Conservation (phyloP, 345 rosid genomes). For the Turritis glabra region DNA sequence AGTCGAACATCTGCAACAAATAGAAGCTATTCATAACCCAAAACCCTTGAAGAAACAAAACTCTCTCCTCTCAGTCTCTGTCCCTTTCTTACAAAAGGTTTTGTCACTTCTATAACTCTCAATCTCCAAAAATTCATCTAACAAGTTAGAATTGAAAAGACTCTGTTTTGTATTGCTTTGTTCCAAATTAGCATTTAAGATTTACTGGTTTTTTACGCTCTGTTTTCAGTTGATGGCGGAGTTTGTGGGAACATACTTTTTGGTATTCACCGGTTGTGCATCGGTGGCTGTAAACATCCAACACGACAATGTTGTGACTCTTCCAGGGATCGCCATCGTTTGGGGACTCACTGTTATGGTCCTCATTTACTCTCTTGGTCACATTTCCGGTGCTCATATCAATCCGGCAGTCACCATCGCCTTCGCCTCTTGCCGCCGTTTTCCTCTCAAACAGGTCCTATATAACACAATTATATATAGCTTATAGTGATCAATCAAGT, state of each 20-base stretch:
- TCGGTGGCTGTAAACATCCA: slow-evolving; percentile 68
- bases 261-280: slow-evolving; percentile 85
- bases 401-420: slow-evolving; percentile 96
- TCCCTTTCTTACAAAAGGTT: slow-evolving; percentile 81
- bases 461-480: not conserved
- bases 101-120: slow-evolving; percentile 2
- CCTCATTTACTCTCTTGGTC: slow-evolving; percentile 76
- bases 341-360: slow-evolving; percentile 92
- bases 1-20: slow-evolving; percentile 23
- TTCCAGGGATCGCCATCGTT: slow-evolving; percentile 67
- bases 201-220: not conserved
- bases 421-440: slow-evolving; percentile 77
- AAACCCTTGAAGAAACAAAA: slow-evolving; percentile 41
- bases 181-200: no score
- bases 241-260: slow-evolving; percentile 70
- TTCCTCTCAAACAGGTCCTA: slow-evolving; percentile 72
- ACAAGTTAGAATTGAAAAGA: not conserved
- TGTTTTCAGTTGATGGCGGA: slow-evolving; percentile 67
- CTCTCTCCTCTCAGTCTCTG: slow-evolving; percentile 46
- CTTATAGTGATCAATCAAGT: not conserved
- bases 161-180: no score
- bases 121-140: not conserved
- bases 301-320: slow-evolving; percentile 59
- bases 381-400: slow-evolving; percentile 93
- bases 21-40: not conserved